These are phyloP conservation scores for Solanum gracilifrons DNA, from an alignment of 257 asterid genomes.

Conservation along the genomic window DNA sequence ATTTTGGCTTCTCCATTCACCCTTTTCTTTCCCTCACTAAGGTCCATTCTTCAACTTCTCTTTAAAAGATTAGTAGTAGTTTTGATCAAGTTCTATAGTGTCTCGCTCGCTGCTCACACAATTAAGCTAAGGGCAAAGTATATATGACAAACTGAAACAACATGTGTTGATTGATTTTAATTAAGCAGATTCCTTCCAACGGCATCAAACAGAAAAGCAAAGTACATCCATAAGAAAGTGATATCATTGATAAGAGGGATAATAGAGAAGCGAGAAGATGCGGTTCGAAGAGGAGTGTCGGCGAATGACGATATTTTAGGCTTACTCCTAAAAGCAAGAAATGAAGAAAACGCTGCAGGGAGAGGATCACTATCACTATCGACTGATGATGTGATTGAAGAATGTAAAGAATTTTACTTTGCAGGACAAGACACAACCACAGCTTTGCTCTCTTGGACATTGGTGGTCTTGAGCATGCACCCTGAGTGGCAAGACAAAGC, in stretches of 20 bases:
- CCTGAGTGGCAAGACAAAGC: slow-evolving; percentile 18
- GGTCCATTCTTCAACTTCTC: not conserved
- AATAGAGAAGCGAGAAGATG: not conserved
- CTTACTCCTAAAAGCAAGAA: not conserved
- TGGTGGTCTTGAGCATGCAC: slow-evolving; percentile 10
- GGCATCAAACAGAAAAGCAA: slow-evolving; percentile 9
- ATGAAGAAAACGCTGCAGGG: too few relatives aligned
- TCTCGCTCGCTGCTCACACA: too few relatives aligned
- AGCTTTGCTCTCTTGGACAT: slow-evolving; percentile 17
- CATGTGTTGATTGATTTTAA: too few relatives aligned
- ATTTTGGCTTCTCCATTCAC: not conserved
- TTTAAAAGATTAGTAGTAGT: too few relatives aligned
- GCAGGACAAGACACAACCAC: slow-evolving; percentile 21
- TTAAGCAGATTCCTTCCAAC: slow-evolving; percentile 9
- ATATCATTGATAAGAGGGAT: not conserved
- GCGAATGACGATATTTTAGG: slow-evolving; percentile 9
- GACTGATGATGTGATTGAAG: slow-evolving; percentile 10
- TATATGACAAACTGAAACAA: too few relatives aligned
- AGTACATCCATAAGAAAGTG: slow-evolving; percentile 5
- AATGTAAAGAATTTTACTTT: slow-evolving; percentile 11
- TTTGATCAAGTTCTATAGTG: too few relatives aligned
- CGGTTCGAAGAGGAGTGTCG: not conserved
- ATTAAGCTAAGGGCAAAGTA: too few relatives aligned
- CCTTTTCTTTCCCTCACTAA: slow-evolving; percentile 3
- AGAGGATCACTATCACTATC: not conserved